Evolutionary conservation across 1,284 basidiomycete species (phyloP).

Genomic region (Ustilago xerochloae): DNA sequence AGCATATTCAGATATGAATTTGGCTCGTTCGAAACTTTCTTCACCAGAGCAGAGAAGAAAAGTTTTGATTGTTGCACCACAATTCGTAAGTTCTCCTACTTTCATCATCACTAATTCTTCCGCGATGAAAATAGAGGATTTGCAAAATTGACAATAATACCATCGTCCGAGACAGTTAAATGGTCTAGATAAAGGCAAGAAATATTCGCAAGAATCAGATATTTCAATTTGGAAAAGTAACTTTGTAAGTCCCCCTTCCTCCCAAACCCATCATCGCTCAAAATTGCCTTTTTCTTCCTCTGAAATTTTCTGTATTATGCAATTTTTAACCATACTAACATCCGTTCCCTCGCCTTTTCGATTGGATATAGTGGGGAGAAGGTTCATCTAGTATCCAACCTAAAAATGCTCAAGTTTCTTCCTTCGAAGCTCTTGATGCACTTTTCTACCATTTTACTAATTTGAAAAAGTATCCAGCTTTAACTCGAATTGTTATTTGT

Average conservation of each 20-base stretch:
- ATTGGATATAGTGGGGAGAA: conserved; percentile 43
- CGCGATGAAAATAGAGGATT: no score
- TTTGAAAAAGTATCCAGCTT: neutral
- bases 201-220: neutral
- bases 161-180: no score
- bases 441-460: conserved; percentile 22
- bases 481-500: conserved; percentile 37
- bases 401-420: conserved; percentile 11
- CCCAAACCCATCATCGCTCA: no score
- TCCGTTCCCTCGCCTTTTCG: neutral
- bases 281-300: neutral
- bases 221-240: conserved; percentile 45
- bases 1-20: conserved; percentile 12
- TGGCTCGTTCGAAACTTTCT: conserved; percentile 3
- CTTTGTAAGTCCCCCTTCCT: conserved; percentile 20
- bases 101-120: no score
- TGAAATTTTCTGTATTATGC: neutral
- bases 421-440: conserved; percentile 45
- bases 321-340: neutral
- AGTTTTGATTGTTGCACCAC: conserved; percentile 14
- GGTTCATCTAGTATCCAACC: conserved; percentile 8
- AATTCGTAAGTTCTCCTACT: conserved; percentile 16
- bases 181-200: conserved; percentile 37
- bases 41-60: neutral
- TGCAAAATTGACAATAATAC: no score